Percentiles rank a stretch among this genome's conserved stretches.
phyloP scores from a whole-genome alignment of 75 land plant genomes.

The Isoetes taiwanensis region DNA sequence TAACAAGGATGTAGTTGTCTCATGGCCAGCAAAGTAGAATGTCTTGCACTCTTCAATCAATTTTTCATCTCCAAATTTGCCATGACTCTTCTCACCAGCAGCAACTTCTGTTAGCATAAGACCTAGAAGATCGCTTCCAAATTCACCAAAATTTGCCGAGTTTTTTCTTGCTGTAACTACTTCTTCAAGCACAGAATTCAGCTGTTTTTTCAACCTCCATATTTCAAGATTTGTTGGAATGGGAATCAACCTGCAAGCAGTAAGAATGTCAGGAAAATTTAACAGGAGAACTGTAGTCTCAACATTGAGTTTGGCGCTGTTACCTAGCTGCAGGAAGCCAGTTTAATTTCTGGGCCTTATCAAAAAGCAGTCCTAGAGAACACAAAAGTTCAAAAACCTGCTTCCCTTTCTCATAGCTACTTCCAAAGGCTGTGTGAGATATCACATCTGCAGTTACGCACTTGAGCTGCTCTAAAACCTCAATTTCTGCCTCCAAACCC shows the following conservation, averaged over 20 bases:
- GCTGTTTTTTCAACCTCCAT: too few species aligned
- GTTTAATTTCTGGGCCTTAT: not conserved
- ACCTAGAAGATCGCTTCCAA: too few species aligned
- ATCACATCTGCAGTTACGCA: conserved; percentile 25
- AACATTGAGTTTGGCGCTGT: not conserved
- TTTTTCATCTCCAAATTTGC: conserved; percentile 1
- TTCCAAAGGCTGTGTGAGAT: conserved; percentile 29
- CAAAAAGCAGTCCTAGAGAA: conserved; percentile 6
- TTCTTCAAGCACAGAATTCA: not conserved
- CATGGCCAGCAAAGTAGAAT: too few species aligned
- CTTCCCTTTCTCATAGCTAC: conserved; percentile 28
- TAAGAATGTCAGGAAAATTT: not conserved
- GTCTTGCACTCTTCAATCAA: conserved; percentile 1
- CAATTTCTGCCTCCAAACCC: conserved; percentile 22
- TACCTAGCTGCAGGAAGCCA: not conserved
- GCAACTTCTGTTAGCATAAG: too few species aligned
- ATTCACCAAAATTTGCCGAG: too few species aligned
- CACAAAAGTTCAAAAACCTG: conserved; percentile 16
- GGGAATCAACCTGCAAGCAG: not conserved
- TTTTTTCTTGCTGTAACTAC: conserved; percentile 12
- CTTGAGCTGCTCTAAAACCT: conserved; percentile 24
- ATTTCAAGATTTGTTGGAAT: too few species aligned
- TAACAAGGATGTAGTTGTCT: too few species aligned
- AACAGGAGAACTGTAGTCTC: not conserved
- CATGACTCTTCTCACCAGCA: too few species aligned